Evolutionary conservation across 305 asterid genomes (phyloP).

Genomic region (Coffea humblotiana): DNA sequence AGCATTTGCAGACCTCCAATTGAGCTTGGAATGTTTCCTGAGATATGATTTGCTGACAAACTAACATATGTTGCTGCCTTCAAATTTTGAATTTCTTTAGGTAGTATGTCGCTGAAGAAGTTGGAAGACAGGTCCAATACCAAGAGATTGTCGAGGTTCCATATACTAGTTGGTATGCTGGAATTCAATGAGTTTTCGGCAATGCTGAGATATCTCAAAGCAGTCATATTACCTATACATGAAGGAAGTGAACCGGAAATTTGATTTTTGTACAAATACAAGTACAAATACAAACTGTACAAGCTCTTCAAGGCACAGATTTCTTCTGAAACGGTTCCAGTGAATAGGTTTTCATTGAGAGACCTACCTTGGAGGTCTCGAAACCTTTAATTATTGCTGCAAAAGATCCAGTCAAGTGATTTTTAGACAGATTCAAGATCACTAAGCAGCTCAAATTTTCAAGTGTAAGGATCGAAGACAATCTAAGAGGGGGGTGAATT

Average conservation of each 20-base stretch:
- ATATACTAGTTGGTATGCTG: neutral
- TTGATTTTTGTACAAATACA: neutral
- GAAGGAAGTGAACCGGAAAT: neutral
- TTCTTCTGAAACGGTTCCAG: neutral
- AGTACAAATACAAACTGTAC: neutral
- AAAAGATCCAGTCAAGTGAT: slow-evolving; percentile 1
- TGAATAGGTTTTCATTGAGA: neutral
- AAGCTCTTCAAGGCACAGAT: neutral
- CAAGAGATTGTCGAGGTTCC: neutral
- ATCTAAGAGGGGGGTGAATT: too few species aligned
- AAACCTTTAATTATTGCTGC: neutral
- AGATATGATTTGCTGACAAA: slow-evolving; percentile 35
- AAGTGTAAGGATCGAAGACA: too few species aligned
- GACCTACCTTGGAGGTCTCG: neutral
- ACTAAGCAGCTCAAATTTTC: neutral
- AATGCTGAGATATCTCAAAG: neutral
- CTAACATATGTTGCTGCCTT: slow-evolving; percentile 10
- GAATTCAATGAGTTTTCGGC: neutral
- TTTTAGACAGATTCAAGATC: neutral
- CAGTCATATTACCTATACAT: slow-evolving; percentile 6
- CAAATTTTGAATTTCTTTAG: slow-evolving; percentile 36
- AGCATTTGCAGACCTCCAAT: slow-evolving; percentile 31
- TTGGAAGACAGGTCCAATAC: neutral
- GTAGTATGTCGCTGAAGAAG: slow-evolving; percentile 23
- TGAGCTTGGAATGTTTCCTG: slow-evolving; percentile 30